Evolutionary conservation across 139 green algal genomes (phyloP), one percentile per base, ranked within the genome.

Genomic region (Bryopsis sp.): DNA sequence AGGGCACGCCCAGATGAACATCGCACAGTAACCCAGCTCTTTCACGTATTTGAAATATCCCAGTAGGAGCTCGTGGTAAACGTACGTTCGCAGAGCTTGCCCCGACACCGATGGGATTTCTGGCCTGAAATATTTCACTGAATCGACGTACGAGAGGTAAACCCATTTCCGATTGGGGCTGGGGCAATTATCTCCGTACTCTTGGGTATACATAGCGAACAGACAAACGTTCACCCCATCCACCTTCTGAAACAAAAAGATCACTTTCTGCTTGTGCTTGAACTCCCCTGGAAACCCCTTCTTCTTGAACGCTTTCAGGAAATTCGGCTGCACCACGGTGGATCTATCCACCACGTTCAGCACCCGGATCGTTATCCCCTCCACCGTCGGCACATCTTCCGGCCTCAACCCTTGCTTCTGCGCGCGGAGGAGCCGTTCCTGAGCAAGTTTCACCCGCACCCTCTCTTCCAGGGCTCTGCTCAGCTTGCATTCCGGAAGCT

Each of bases 1-100:
- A 24, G 94, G 94, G 83, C 94, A 99, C 0, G 92, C 92, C 95
- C 95, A 99, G 81, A 99, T 99, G 85, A 93, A 97, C 84, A 97
- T 97, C 64, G 79, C 78, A 58, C 85, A 83, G 72, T 90, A 98
- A 57, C 95, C 95, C 50, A 88, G 81, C 36, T 71, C 47, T 72
- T 91, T 91, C 50, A 84, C 79, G 72, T 92, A 96, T 22, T 88
- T 48, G 35, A 97, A 74, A 82, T 99, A 99, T n/a, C 72, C 87
- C 32, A 91, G 46, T 68, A 98, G 79, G 33, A 98, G 76, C 73
- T 99, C 88, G 74, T 99, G 94, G 85, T 99, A 99, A 39, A 97
- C 87, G 48, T 90, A 83, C 0, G 92, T 98, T 43, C 94, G 82
- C 78, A 99, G 79, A n/a, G 90, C 87, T 47, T 64, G 60, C 1